phyloP scores from a whole-genome alignment of 768 basidiomycete genomes.

The Phallus indusiatus region DNA sequence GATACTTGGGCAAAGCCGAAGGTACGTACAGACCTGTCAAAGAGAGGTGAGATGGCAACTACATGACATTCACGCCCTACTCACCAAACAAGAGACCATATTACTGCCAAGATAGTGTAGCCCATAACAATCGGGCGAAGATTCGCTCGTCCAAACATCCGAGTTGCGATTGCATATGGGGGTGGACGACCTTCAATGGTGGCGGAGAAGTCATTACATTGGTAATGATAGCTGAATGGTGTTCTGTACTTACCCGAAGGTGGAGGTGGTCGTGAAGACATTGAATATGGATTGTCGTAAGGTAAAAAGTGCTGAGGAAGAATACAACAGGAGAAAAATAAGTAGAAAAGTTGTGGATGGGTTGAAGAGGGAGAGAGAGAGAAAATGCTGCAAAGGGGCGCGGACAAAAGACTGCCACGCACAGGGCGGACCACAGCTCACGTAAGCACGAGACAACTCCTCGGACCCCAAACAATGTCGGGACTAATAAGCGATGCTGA shows the following conservation, averaged over 20 bases:
- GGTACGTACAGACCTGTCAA: background rate
- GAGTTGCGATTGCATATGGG: constrained; percentile 4
- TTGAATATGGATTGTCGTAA: background rate
- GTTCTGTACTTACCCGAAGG: background rate
- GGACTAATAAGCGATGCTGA: too few species aligned
- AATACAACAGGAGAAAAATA: background rate
- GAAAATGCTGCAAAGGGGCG: background rate
- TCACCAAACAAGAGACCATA: constrained; percentile 8
- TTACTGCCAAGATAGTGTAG: background rate
- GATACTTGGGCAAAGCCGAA: background rate
- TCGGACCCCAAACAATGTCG: too few species aligned
- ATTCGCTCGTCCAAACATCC: constrained; percentile 5
- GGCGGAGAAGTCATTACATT: background rate
- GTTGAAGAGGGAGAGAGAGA: background rate
- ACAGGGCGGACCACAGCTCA: too few species aligned
- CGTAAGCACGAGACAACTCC: too few species aligned
- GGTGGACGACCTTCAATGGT: constrained; percentile 3
- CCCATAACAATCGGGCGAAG: constrained; percentile 6
- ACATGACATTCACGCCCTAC: background rate
- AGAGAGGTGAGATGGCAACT: background rate
- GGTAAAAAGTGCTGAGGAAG: background rate
- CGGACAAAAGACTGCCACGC: background rate
- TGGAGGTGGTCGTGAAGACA: constrained; percentile 4
- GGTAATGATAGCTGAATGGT: background rate
- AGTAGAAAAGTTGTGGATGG: background rate